Evolutionary conservation across 208 protist species (phyloP).

Genomic region (Wallacemonas sp.): DNA sequence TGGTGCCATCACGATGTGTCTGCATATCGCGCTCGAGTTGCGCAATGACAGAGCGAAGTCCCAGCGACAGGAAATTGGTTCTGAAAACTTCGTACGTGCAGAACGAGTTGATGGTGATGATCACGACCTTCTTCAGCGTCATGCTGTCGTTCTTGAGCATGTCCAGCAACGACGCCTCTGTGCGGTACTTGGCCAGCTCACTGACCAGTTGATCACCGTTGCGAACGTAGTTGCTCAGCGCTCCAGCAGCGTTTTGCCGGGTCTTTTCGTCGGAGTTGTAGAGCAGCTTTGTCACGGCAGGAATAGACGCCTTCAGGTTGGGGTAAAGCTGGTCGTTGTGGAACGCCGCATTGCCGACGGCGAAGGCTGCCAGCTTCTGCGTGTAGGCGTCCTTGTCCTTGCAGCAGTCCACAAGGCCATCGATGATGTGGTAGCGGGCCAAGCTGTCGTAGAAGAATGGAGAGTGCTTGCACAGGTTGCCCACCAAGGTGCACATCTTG

Average conservation of each 20-base stretch:
- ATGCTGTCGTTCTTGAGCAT: slow-evolving; percentile 73
- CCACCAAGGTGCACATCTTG: slow-evolving; percentile 95
- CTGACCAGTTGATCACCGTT: slow-evolving; percentile 83
- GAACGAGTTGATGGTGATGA: slow-evolving; percentile 92
- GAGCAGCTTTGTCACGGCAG: slow-evolving; percentile 75
- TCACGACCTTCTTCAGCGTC: slow-evolving; percentile 73
- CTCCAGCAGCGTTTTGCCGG: slow-evolving; percentile 93
- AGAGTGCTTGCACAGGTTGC: slow-evolving; percentile 95
- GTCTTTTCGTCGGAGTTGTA: slow-evolving; percentile 92
- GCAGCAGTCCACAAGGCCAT: slow-evolving; percentile 83
- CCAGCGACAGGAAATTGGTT: slow-evolving; percentile 51
- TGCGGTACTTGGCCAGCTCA: slow-evolving; percentile 62
- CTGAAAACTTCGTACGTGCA: slow-evolving; percentile 86
- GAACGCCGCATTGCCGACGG: slow-evolving; percentile 95
- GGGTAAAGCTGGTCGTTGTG: slow-evolving; percentile 91
- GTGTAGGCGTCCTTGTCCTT: slow-evolving; percentile 81
- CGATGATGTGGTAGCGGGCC: slow-evolving; percentile 62
- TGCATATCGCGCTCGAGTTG: slow-evolving; percentile 52
- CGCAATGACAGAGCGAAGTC: slow-evolving; percentile 53
- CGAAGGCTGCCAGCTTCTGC: slow-evolving; percentile 96
- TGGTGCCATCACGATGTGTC: slow-evolving; percentile 51
- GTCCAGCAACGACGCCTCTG: slow-evolving; percentile 74
- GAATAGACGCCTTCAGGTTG: slow-evolving; percentile 71
- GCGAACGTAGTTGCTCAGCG: slow-evolving; percentile 94
- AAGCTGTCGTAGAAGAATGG: slow-evolving; percentile 92